These are phyloP conservation scores for Coniferiporia weirii DNA, from an alignment of 1,284 basidiomycete species.

Conservation along the genomic window DNA sequence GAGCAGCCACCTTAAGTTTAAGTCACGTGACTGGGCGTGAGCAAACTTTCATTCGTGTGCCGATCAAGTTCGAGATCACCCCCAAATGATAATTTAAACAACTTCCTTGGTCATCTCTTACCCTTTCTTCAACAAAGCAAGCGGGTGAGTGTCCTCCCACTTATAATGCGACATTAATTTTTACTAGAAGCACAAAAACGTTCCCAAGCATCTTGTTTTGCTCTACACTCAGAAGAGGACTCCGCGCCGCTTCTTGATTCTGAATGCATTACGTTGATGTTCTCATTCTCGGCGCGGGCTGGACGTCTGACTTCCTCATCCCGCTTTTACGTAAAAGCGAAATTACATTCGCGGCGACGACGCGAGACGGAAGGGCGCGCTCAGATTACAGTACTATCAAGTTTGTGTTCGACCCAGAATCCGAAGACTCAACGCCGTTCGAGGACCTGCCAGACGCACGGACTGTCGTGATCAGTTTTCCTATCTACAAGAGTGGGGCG, in stretches of 20 bases:
- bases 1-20: too few relatives aligned
- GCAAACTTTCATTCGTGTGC: too few relatives aligned
- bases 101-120: too few relatives aligned
- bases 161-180: too few relatives aligned
- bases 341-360: slow-evolving; percentile 50
- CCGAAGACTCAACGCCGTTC: slow-evolving; percentile 39
- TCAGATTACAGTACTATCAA: slow-evolving; percentile 33
- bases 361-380: slow-evolving; percentile 40
- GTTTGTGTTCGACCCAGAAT: slow-evolving; percentile 46
- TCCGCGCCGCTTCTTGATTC: background rate
- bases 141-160: too few relatives aligned
- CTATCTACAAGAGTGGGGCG: slow-evolving; percentile 43
- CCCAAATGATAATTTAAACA: too few relatives aligned
- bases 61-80: too few relatives aligned
- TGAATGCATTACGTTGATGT: slow-evolving; percentile 38
- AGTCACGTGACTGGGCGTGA: too few relatives aligned
- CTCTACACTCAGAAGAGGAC: too few relatives aligned
- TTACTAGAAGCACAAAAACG: too few relatives aligned
- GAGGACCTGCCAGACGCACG: slow-evolving; percentile 45
- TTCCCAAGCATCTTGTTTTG: too few relatives aligned
- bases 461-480: slow-evolving; percentile 61
- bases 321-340: slow-evolving; percentile 41
- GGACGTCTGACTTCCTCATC: slow-evolving; percentile 60
- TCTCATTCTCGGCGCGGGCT: slow-evolving; percentile 65
- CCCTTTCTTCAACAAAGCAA: too few relatives aligned